These are phyloP conservation scores for Cadophora luteo-olivacea DNA, from an alignment of 2,329 filamentous ascomycete species.

Conservation along the genomic window DNA sequence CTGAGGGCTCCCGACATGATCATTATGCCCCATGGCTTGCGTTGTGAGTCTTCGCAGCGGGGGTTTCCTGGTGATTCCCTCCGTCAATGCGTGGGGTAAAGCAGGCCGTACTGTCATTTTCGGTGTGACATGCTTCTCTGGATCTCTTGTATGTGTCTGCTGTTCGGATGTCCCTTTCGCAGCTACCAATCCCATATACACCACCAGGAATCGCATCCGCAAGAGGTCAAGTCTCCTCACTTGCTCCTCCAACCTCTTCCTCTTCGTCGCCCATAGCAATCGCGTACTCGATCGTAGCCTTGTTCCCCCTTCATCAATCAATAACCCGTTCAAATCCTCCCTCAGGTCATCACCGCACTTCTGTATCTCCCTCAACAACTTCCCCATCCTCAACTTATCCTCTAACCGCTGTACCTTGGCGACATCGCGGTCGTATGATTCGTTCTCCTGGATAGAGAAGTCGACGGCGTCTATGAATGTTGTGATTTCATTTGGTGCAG, in stretches of 20 bases:
- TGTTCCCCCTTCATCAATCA: conserved; percentile 54
- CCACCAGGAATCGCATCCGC: conserved; percentile 68
- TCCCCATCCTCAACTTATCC: conserved; percentile 65
- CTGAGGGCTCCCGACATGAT: conserved; percentile 54
- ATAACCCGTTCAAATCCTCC: conserved; percentile 61
- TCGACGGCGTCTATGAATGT: conserved; percentile 66
- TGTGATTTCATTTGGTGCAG: conserved; percentile 63
- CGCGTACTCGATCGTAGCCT: conserved; percentile 56
- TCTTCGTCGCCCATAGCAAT: conserved; percentile 64
- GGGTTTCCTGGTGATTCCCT: conserved; percentile 43
- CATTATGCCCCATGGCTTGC: conserved; percentile 59
- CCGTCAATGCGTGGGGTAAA: conserved; percentile 38
- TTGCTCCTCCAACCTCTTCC: conserved; percentile 60
- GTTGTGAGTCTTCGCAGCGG: conserved; percentile 60
- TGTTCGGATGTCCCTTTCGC: conserved; percentile 42
- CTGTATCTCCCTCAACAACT: conserved; percentile 67
- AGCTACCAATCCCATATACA: conserved; percentile 67
- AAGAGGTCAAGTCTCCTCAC: conserved; percentile 65
- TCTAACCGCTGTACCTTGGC: conserved; percentile 63
- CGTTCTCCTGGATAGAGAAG: conserved; percentile 65
- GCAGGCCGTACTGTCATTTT: conserved; percentile 35
- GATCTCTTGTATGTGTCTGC: conserved; percentile 29
- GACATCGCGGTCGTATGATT: conserved; percentile 67
- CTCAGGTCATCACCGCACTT: conserved; percentile 65
- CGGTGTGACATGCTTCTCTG: conserved; percentile 37